phyloP scores from a whole-genome alignment of 768 basidiomycete species.

The Agrocybe praecox region DNA sequence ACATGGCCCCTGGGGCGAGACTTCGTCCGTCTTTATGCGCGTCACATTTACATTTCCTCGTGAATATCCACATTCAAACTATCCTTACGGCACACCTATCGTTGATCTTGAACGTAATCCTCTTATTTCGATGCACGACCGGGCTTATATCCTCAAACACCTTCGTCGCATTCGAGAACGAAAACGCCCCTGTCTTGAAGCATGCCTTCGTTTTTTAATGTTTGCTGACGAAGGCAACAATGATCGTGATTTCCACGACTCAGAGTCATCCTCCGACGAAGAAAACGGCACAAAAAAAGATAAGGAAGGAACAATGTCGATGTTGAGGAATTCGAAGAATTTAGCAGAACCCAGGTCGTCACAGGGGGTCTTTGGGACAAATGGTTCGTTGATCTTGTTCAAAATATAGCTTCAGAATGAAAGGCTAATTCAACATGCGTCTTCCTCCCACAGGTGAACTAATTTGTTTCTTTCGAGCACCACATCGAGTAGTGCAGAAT shows the following conservation, averaged over 20 bases:
- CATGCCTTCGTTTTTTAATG: conserved; percentile 80
- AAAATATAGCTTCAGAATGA: no score
- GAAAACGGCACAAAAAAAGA: conserved; percentile 33
- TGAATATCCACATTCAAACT: conserved; percentile 66
- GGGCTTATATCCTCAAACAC: conserved; percentile 78
- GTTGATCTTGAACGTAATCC: conserved; percentile 86
- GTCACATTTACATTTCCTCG: conserved; percentile 89
- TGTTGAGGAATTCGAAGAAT: conserved; percentile 72
- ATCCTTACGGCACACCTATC: conserved; percentile 68
- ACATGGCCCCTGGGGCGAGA: conserved; percentile 91
- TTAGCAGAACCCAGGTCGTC: conserved; percentile 84
- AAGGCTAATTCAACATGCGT: no score
- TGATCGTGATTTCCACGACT: conserved; percentile 43
- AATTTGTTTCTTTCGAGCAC: conserved; percentile 83
- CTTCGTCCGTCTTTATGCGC: conserved; percentile 81
- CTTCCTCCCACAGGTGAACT: conserved; percentile 64
- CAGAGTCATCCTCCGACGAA: conserved; percentile 69
- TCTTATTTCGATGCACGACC: conserved; percentile 74
- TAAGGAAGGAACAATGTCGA: conserved; percentile 53
- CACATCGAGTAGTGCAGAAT: conserved; percentile 71
- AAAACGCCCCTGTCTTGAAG: conserved; percentile 82
- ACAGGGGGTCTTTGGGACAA: conserved; percentile 87
- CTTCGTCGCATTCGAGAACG: conserved; percentile 71
- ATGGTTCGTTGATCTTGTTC: conserved; percentile 53
- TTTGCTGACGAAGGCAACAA: conserved; percentile 65